A percentile compares a stretch with the other conserved stretches of the same genome.
These are phyloP conservation scores for Trichocomaceae sp. DNA, from an alignment of 2,329 filamentous ascomycete species.

Conservation along the genomic window DNA sequence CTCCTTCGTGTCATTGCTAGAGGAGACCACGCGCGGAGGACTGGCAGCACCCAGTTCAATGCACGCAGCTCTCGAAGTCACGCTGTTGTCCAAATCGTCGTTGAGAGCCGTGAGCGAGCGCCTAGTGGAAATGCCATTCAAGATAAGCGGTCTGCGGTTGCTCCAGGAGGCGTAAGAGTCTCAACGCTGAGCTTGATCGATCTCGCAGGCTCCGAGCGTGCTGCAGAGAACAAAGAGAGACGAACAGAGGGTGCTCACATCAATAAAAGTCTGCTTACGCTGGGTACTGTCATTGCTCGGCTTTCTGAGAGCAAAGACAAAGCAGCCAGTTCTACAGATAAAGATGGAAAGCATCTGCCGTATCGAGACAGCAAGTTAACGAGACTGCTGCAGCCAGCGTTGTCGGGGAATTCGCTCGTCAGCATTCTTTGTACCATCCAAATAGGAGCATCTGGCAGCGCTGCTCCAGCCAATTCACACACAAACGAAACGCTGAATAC, in stretches of 20 bases:
- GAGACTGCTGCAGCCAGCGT: slow-evolving; percentile 78
- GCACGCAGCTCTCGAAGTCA: slow-evolving; percentile 94
- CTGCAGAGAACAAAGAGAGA: slow-evolving; percentile 89
- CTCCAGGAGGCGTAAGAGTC: slow-evolving; percentile 85
- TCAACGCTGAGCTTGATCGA: slow-evolving; percentile 95
- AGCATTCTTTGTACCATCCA: slow-evolving; percentile 97
- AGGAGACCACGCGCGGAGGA: slow-evolving; percentile 82
- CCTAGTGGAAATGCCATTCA: slow-evolving; percentile 46
- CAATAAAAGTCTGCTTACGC: slow-evolving; percentile 92
- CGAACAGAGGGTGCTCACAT: slow-evolving; percentile 94
- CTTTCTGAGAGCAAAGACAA: slow-evolving; percentile 88
- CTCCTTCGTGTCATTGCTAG: slow-evolving; percentile 88
- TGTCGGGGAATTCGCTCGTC: slow-evolving; percentile 89
- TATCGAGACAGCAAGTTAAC: slow-evolving; percentile 98
- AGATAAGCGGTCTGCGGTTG: slow-evolving; percentile 62
- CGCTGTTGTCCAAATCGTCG: slow-evolving; percentile 96
- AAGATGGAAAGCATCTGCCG: slow-evolving; percentile 85
- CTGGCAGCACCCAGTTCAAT: slow-evolving; percentile 95
- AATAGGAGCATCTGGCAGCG: slow-evolving; percentile 68
- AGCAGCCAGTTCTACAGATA: slow-evolving; percentile 63
- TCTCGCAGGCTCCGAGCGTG: slow-evolving; percentile 90
- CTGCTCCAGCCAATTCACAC: slow-evolving; percentile 65
- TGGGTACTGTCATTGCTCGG: slow-evolving; percentile 90
- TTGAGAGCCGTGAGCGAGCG: slow-evolving; percentile 86
- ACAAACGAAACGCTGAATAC: slow-evolving; percentile 89